Base-by-base conservation (phyloP, 805 yeast species). In the Diddensiella caesifluorescens region DNA sequence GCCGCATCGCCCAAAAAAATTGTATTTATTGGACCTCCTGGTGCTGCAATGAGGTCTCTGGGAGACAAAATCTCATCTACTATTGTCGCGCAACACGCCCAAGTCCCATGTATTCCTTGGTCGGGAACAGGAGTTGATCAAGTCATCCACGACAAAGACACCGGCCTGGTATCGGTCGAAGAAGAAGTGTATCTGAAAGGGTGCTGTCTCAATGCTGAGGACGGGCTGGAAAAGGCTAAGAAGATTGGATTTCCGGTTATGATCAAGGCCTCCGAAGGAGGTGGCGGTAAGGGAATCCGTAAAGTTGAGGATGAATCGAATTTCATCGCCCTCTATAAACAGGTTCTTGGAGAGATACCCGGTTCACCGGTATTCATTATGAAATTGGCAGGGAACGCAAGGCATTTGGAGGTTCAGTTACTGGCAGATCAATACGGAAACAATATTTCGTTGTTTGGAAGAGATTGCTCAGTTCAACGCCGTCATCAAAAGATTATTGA, bases 261-360 rank as follows among this genome's bases (percentile, higher is more conserved):
- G 99, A 80, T 92, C 61, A 92, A 92, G 68, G 98, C 98, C 38
- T 88, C 97, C 45, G 99, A 92, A 79, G 99, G 99, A 73, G 99
- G 99, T 68, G 99, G 99, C 70, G 99, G 99, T 73, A 92, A 92
- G 70, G 99, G 99, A 77, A 92, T 92, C 65, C 83, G 99, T 72
- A 88, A 88, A 68, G 97, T 88, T 51, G 95, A 85, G 44, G 62
- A 72, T 49, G 95, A 83, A 64, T 80, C 78, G 50, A 84, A 88
- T 56, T 92, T 92, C 53, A 58, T 72, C 31, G 49, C 85, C 21
- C 67, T 84, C 49, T 92, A 90, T 63, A 79, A 80, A 53, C 99
- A 92, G 71, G 98, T 97, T 35, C 86, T 95, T 40, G 84, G 84
- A 56, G 99, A 92, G 71, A 90, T 92, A 41, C 98, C 99, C 21